Evolutionary conservation across 148 eudicot genomes (phyloP).

Genomic region (Simmondsia chinensis): DNA sequence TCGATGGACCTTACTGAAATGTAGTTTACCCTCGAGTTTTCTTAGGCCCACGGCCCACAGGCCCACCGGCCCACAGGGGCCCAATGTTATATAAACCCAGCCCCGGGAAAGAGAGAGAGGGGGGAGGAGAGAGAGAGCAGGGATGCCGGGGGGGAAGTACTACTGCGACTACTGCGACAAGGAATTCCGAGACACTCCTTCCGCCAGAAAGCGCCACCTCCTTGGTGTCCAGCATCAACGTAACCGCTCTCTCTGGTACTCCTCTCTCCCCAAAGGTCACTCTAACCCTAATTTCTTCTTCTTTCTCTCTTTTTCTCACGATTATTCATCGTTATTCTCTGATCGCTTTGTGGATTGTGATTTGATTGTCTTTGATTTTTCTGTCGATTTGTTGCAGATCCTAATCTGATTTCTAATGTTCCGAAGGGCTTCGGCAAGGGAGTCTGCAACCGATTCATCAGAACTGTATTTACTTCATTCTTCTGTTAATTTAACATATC

Average conservation of each 20-base stretch:
- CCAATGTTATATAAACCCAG: too few species aligned
- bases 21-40: too few species aligned
- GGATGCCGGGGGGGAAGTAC: conserved; percentile 64
- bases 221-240: conserved; percentile 62
- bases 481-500: background rate
- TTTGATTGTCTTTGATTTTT: background rate
- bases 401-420: conserved; percentile 7
- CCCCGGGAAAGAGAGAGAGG: background rate
- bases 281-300: conserved; percentile 3
- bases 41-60: too few species aligned
- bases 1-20: too few species aligned
- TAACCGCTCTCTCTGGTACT: conserved; percentile 70
- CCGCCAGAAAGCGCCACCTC: conserved; percentile 73
- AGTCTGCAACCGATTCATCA: conserved; percentile 70
- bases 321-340: background rate
- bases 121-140: background rate
- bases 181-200: conserved; percentile 67
- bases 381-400: conserved; percentile 10
- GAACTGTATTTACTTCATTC: conserved; percentile 35
- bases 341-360: background rate
- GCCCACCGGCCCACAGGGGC: too few species aligned
- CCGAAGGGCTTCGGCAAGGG: conserved; percentile 20
- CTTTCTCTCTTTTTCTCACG: background rate
- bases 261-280: conserved; percentile 34
- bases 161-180: conserved; percentile 93